Conservation (phyloP, 768 basidiomycete species). For the Tricholoma hemisulphureum region DNA sequence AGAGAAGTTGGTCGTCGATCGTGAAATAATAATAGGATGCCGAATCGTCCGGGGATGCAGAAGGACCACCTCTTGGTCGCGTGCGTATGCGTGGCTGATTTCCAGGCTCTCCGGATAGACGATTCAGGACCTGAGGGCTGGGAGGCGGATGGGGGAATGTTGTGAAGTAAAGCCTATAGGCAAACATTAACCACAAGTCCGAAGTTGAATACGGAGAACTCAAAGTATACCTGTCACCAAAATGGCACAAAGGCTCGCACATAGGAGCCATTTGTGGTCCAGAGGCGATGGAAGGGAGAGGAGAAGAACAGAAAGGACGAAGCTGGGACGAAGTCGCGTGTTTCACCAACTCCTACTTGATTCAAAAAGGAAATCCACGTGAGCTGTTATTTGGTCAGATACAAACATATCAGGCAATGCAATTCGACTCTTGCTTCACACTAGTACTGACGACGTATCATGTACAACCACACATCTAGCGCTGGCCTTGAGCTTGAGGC, state of each 20-base stretch:
- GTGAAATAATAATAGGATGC: conserved; percentile 88
- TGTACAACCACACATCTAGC: too few species aligned
- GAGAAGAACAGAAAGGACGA: conserved; percentile 17
- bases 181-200: conserved; percentile 12
- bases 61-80: conserved; percentile 55
- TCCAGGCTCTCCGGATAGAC: conserved; percentile 46
- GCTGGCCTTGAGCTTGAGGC: too few species aligned
- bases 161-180: conserved; percentile 78
- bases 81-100: conserved; percentile 63
- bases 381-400: conserved; percentile 13
- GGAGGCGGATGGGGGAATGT: conserved; percentile 82
- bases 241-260: conserved; percentile 79
- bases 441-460: too few species aligned
- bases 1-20: conserved; percentile 88
- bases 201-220: conserved; percentile 8
- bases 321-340: conserved; percentile 23
- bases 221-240: conserved; percentile 65
- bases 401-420: too few species aligned
- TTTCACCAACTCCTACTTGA: conserved; percentile 13
- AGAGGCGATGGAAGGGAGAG: conserved; percentile 15
- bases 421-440: too few species aligned
- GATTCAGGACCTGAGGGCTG: conserved; percentile 62
- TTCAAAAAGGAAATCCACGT: conserved; percentile 22
- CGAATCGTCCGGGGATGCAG: conserved; percentile 69
- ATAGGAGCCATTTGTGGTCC: conserved; percentile 39